These are phyloP conservation scores for Emergomyces orientalis DNA, from an alignment of 2,329 filamentous ascomycete genomes.

Conservation along the genomic window DNA sequence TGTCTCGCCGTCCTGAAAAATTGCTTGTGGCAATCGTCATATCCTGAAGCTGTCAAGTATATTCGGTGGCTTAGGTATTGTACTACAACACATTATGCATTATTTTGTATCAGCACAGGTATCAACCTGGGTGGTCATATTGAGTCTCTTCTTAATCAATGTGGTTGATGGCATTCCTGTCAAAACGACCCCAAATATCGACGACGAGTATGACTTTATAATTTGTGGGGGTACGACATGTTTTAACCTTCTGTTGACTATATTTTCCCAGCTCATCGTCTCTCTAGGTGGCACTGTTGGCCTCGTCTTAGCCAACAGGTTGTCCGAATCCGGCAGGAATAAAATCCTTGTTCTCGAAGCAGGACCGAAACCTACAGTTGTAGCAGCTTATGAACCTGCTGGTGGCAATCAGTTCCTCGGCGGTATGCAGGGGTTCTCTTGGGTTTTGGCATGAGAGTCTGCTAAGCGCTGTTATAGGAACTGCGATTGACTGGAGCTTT, in stretches of 20 bases:
- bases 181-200: background rate
- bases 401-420: constrained; percentile 24
- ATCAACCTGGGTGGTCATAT: background rate
- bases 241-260: background rate
- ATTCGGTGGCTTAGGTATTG: background rate
- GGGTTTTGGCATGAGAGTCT: background rate
- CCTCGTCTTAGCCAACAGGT: constrained; percentile 18
- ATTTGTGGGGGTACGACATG: constrained; percentile 15
- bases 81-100: background rate
- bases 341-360: constrained; percentile 18
- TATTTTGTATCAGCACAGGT: background rate
- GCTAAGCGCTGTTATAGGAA: constrained; percentile 12
- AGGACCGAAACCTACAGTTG: constrained; percentile 17
- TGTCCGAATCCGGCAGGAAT: constrained; percentile 16
- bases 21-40: background rate
- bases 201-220: constrained; percentile 16
- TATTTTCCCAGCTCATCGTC: background rate
- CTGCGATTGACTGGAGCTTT: constrained; percentile 25
- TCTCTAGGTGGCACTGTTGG: constrained; percentile 21
- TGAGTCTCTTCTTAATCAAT: background rate
- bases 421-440: constrained; percentile 10
- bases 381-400: constrained; percentile 22
- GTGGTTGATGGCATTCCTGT: background rate
- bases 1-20: background rate
- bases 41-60: background rate